Evolutionary conservation across 2,329 filamentous ascomycete genomes (phyloP).

Genomic region (Verticillium zaregamsianum): DNA sequence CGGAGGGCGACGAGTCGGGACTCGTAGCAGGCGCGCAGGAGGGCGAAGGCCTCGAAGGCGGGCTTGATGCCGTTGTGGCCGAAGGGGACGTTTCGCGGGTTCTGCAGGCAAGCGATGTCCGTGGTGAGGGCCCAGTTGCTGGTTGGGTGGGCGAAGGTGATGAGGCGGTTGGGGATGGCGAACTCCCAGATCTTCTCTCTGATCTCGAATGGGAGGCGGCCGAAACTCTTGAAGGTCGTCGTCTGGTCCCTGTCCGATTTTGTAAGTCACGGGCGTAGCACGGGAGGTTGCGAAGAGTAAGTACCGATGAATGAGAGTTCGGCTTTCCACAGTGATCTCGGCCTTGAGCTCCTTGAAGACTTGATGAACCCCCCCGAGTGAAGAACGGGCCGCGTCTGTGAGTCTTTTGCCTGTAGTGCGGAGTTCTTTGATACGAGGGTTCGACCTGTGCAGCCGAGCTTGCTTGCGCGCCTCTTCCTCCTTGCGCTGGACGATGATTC

Average conservation of each 20-base stretch:
- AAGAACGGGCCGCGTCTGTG: neutral
- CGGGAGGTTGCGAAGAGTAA: neutral
- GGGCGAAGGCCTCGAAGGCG: neutral
- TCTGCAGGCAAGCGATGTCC: neutral
- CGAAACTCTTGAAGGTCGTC: constrained; percentile 4
- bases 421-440: neutral
- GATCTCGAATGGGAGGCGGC: constrained; percentile 6
- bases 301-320: neutral
- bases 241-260: neutral
- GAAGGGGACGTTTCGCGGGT: neutral
- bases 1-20: neutral
- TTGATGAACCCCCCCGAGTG: neutral
- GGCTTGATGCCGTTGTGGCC: neutral
- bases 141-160: constrained; percentile 7
- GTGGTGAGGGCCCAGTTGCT: constrained; percentile 10
- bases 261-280: neutral
- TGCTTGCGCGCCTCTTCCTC: neutral
- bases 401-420: neutral
- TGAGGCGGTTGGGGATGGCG: constrained; percentile 4
- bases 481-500: neutral
- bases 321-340: neutral
- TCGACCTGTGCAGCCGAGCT: neutral
- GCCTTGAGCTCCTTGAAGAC: neutral
- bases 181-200: constrained; percentile 12
- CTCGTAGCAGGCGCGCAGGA: neutral